Evolutionary conservation across 208 protist species (phyloP), one percentile per base, ranked within the genome.

Genomic region (Leishmania guyanensis): DNA sequence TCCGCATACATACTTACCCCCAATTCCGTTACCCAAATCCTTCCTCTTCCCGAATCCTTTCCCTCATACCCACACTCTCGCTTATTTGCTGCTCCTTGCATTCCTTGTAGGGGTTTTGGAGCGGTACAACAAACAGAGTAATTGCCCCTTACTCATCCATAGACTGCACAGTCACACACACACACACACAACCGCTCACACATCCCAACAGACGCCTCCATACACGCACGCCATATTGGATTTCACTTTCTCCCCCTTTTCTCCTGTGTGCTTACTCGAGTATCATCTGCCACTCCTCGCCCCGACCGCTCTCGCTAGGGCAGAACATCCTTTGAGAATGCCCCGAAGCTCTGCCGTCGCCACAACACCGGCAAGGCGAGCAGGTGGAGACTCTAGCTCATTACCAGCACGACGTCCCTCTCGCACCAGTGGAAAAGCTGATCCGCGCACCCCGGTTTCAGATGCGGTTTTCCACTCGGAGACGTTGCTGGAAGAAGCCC

Each of bases 401-500:
- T 46, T 29, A 10, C 72, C 10, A 17, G 14, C 72, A 48, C 72
- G 26, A 62, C 72, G 20, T 43, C 50, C 33, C 22, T 77, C 74
- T 64, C 53, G 36, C 56, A 4, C 36, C 33, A 43, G n/a, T 39
- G 74, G 33, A 36, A 48, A 64, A 20, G 17, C 39, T 3, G 74
- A 10, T 53, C 17, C 16, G 22, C 33, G 9, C 51, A 20, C 56
- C 22, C 17, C 74, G 33, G 39, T 51, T 16, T 36, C 73, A 4
- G 78, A 82, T 33, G 72, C 75, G 6, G 82, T 76, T 2, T 46
- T 68, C 20, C 73, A 60, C 12, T 16, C 51, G 50, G 82, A 86
- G 66, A 77, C 82, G 1, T 74, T 86, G 39, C 53, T 90, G 50
- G 85, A 84, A 66, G 84, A 80, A 6, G 72, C 46, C 16, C 76